phyloP scores from a whole-genome alignment of 176 grass and related monocot genomes.

The Juncus inflexus region DNA sequence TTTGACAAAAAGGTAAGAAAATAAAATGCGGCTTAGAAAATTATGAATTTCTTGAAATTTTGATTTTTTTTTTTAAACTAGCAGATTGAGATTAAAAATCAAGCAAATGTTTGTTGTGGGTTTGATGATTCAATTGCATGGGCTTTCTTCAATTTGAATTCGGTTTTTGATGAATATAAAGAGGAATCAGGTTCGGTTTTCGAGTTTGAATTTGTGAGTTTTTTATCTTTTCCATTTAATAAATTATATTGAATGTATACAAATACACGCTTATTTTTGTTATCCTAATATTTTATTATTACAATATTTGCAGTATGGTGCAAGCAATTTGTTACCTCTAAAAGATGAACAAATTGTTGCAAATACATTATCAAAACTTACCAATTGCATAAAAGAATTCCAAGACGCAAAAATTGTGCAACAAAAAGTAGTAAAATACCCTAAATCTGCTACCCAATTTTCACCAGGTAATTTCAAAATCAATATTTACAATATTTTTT shows the following conservation, averaged over 20 bases:
- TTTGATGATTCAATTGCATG: constrained; percentile 71
- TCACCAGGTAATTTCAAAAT: constrained; percentile 60
- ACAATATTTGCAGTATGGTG: constrained; percentile 47
- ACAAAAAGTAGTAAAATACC: constrained; percentile 46
- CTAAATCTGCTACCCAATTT: constrained; percentile 59
- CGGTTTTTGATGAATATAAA: constrained; percentile 66
- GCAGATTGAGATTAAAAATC: constrained; percentile 65
- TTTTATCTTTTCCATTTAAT: constrained; percentile 17
- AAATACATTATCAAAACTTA: constrained; percentile 47
- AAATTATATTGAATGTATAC: neutral
- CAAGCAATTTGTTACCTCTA: constrained; percentile 46
- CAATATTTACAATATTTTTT: neutral
- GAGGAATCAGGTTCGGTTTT: constrained; percentile 57
- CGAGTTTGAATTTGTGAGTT: constrained; percentile 79
- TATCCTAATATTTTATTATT: constrained; percentile 25
- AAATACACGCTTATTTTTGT: neutral
- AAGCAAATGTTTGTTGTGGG: constrained; percentile 60
- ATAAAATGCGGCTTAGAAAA: too few relatives aligned
- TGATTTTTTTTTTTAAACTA: constrained; percentile 15
- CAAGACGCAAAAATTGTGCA: constrained; percentile 54
- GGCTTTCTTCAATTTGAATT: constrained; percentile 71
- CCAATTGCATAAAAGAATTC: constrained; percentile 56
- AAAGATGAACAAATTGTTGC: constrained; percentile 60
- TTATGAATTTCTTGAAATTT: neutral
- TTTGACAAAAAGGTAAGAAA: constrained; percentile 68